These are phyloP conservation scores for Maudiozyma pseudohumilis DNA, from an alignment of 805 yeast species.

Conservation along the genomic window DNA sequence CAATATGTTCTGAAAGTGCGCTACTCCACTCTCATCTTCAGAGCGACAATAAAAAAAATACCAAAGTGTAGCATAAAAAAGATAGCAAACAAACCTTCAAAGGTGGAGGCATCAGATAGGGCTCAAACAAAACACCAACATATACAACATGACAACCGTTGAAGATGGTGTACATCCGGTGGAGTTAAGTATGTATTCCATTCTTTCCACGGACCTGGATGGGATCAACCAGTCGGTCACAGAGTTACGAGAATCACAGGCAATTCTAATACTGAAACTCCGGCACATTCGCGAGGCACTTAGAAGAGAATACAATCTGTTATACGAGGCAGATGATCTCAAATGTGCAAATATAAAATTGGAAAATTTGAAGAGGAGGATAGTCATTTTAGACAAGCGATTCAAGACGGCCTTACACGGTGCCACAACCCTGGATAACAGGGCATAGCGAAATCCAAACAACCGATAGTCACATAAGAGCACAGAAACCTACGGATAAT, in stretches of 20 bases:
- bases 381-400: conserved; percentile 7
- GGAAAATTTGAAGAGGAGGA: conserved; percentile 8
- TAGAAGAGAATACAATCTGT: conserved; percentile 14
- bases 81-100: too few species aligned
- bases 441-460: too few species aligned
- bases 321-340: conserved; percentile 12
- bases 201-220: conserved; percentile 24
- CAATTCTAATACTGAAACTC: conserved; percentile 20
- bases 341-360: not conserved
- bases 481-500: too few species aligned
- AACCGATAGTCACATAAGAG: too few species aligned
- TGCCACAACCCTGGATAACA: conserved; percentile 2
- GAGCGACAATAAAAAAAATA: too few species aligned
- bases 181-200: conserved; percentile 25
- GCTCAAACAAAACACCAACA: too few species aligned
- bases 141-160: not conserved
- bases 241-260: conserved; percentile 27
- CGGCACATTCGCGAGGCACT: conserved; percentile 18
- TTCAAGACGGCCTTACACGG: conserved; percentile 5
- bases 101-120: too few species aligned
- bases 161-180: conserved; percentile 21
- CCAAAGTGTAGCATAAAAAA: too few species aligned
- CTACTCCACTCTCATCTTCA: too few species aligned
- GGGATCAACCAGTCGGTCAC: conserved; percentile 25
- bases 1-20: too few species aligned